phyloP scores from a whole-genome alignment of 805 yeast species.

The Metschnikowia gruessii region DNA sequence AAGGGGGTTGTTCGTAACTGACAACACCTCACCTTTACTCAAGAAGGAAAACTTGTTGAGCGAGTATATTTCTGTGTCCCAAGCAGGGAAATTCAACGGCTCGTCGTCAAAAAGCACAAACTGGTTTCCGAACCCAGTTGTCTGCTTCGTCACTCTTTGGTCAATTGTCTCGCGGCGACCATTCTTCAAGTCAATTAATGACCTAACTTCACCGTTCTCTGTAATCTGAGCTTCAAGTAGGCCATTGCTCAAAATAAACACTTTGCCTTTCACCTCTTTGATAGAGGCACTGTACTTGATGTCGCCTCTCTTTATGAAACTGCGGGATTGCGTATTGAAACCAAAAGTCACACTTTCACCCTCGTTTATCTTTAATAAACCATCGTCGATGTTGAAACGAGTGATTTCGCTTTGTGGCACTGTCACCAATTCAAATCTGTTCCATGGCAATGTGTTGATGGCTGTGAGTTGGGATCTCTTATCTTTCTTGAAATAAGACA shows the following conservation, averaged over 20 bases:
- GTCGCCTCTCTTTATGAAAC: conserved; percentile 14
- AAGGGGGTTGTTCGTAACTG: conserved; percentile 51
- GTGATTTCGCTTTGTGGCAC: conserved; percentile 23
- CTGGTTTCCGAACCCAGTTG: conserved; percentile 68
- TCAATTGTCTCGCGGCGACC: conserved; percentile 67
- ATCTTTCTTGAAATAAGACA: conserved; percentile 20
- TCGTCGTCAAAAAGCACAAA: conserved; percentile 82
- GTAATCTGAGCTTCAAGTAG: conserved; percentile 54
- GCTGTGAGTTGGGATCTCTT: conserved; percentile 4
- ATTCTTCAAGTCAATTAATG: conserved; percentile 58
- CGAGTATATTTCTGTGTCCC: conserved; percentile 95
- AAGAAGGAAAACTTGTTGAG: conserved; percentile 63
- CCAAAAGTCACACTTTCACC: conserved; percentile 11
- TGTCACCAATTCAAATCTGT: conserved; percentile 45
- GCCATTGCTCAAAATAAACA: conserved; percentile 56
- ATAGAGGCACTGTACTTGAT: conserved; percentile 49
- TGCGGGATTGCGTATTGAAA: conserved; percentile 17
- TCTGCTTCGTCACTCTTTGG: conserved; percentile 48
- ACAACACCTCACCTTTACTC: conserved; percentile 37
- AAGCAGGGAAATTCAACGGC: conserved; percentile 89
- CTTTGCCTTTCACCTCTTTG: conserved; percentile 36
- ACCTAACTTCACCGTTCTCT: conserved; percentile 53
- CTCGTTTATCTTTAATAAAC: conserved; percentile 9
- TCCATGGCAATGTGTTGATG: conserved; percentile 67
- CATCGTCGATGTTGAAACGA: conserved; percentile 4